phyloP scores from a whole-genome alignment of 2,329 filamentous ascomycete species.

The Elsinoe arachidis region DNA sequence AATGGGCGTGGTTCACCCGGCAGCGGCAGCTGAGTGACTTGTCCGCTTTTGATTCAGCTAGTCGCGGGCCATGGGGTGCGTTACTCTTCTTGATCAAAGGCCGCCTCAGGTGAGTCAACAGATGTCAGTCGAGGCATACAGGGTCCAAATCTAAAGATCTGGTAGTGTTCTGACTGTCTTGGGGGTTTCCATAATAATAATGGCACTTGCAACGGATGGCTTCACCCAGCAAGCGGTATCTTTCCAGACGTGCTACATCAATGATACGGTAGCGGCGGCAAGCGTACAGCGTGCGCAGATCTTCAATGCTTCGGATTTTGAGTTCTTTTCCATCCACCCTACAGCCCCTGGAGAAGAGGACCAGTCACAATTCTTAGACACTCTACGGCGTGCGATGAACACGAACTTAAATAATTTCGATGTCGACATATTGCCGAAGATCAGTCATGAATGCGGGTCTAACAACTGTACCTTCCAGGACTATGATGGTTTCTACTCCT shows the following conservation, averaged over 20 bases:
- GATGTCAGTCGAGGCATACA: not conserved
- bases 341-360: not conserved
- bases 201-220: not conserved
- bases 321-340: not conserved
- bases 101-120: not conserved
- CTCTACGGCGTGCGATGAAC: no score
- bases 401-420: no score
- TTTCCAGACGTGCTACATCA: not conserved
- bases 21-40: not conserved
- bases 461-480: no score
- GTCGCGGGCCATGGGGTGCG: conserved; percentile 1
- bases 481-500: no score
- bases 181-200: not conserved
- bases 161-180: not conserved
- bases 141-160: not conserved
- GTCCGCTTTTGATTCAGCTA: not conserved
- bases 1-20: not conserved
- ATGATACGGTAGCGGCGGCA: not conserved
- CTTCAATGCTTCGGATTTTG: not conserved
- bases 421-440: no score
- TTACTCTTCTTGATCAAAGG: not conserved
- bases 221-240: not conserved
- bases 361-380: no score
- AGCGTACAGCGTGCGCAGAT: not conserved
- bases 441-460: no score